These are phyloP conservation scores for Salvia miltiorrhiza DNA, from an alignment of 257 asterid species.

Conservation along the genomic window DNA sequence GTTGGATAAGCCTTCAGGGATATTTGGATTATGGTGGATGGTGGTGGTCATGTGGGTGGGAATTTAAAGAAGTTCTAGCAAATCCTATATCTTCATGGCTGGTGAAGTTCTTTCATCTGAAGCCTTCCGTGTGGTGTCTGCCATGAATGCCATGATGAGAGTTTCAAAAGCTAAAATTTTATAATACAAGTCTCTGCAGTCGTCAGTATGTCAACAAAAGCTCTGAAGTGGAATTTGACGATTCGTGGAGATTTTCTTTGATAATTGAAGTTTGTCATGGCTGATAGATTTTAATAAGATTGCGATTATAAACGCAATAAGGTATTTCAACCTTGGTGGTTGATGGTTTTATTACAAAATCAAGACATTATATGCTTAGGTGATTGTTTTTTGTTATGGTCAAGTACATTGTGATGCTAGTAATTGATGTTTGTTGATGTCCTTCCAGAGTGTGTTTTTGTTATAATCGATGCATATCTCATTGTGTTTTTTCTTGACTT, in stretches of 20 bases:
- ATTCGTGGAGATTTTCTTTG: slow-evolving; percentile 3
- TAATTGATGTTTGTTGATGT: background rate
- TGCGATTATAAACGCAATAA: slow-evolving; percentile 22
- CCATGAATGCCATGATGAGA: slow-evolving; percentile 36
- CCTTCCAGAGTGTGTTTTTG: background rate
- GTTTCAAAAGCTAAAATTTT: slow-evolving; percentile 28
- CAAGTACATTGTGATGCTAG: slow-evolving; percentile 1
- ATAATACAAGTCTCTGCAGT: slow-evolving; percentile 16
- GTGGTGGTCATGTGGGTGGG: slow-evolving; percentile 34
- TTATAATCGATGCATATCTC: background rate
- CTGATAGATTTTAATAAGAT: slow-evolving; percentile 20
- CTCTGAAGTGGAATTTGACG: slow-evolving; percentile 15
- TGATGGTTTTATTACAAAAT: slow-evolving; percentile 1
- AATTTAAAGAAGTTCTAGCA: slow-evolving; percentile 31
- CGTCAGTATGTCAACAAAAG: slow-evolving; percentile 16
- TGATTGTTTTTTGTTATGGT: slow-evolving; percentile 6
- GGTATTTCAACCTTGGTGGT: slow-evolving; percentile 19
- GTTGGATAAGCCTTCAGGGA: slow-evolving; percentile 29
- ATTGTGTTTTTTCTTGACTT: background rate
- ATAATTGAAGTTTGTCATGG: background rate
- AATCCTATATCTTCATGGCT: slow-evolving; percentile 32
- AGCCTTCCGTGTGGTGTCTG: slow-evolving; percentile 32
- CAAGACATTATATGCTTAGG: background rate
- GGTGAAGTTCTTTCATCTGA: slow-evolving; percentile 29
- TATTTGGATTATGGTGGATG: slow-evolving; percentile 32